These are phyloP conservation scores for Beauveria brongniartii DNA, from an alignment of 2,329 filamentous ascomycete species.

Conservation along the genomic window DNA sequence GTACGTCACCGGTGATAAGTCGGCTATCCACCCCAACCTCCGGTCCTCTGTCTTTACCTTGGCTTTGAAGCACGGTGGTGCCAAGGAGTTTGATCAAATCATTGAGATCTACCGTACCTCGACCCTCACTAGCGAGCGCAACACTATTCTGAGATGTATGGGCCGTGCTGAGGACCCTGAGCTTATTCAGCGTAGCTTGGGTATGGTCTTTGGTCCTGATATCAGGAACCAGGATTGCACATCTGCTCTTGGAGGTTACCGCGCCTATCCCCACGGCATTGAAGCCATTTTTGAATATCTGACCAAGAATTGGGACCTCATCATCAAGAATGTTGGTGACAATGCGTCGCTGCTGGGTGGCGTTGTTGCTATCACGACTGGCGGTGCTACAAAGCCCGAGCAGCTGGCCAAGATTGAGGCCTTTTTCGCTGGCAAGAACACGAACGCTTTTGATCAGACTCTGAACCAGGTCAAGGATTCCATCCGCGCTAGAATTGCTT, in stretches of 20 bases:
- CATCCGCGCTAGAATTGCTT: conserved; percentile 75
- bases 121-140: conserved; percentile 68
- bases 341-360: conserved; percentile 79
- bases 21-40: conserved; percentile 86
- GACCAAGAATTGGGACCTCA: conserved; percentile 78
- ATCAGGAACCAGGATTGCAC: conserved; percentile 95
- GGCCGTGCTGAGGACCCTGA: conserved; percentile 70
- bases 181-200: conserved; percentile 74
- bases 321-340: conserved; percentile 74
- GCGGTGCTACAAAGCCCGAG: conserved; percentile 67
- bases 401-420: conserved; percentile 68
- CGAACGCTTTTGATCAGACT: conserved; percentile 76
- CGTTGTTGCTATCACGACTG: conserved; percentile 75
- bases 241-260: conserved; percentile 72
- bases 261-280: conserved; percentile 69
- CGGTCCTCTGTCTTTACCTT: conserved; percentile 81
- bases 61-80: conserved; percentile 70
- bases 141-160: conserved; percentile 76
- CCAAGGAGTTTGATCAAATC: conserved; percentile 62
- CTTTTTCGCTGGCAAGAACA: conserved; percentile 78
- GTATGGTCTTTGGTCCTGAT: conserved; percentile 65
- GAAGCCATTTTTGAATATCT: conserved; percentile 76
- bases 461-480: conserved; percentile 84
- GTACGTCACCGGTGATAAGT: conserved; percentile 69
- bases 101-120: conserved; percentile 68